phyloP scores from a whole-genome alignment of 805 yeast species.

The Suhomyces sp. region DNA sequence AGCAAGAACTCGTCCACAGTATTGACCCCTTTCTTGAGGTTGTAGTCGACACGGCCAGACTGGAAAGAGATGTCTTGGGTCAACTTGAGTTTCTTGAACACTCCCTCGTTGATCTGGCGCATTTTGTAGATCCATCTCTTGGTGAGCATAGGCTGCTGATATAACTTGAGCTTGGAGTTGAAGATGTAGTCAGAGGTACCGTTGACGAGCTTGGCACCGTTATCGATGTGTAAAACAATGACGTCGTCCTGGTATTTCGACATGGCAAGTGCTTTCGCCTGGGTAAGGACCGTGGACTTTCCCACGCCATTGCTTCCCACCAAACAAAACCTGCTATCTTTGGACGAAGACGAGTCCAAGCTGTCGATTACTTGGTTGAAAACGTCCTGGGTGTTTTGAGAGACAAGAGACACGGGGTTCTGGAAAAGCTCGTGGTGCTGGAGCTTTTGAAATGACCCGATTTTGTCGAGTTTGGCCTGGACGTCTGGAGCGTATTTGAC shows the following conservation, averaged over 20 bases:
- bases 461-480: slow-evolving; percentile 42
- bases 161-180: slow-evolving; percentile 46
- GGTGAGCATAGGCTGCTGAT: slow-evolving; percentile 78
- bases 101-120: slow-evolving; percentile 32
- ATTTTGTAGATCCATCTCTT: slow-evolving; percentile 54
- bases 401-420: slow-evolving; percentile 57
- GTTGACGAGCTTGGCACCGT: slow-evolving; percentile 58
- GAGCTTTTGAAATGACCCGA: slow-evolving; percentile 64
- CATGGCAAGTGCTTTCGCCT: slow-evolving; percentile 57
- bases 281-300: slow-evolving; percentile 69
- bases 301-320: slow-evolving; percentile 77
- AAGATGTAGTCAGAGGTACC: slow-evolving; percentile 70
- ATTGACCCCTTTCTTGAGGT: slow-evolving; percentile 32
- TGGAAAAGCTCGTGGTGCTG: slow-evolving; percentile 68
- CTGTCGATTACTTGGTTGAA: slow-evolving; percentile 38
- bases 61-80: slow-evolving; percentile 32
- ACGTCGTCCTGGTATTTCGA: slow-evolving; percentile 30
- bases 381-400: slow-evolving; percentile 44
- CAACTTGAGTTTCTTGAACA: slow-evolving; percentile 33
- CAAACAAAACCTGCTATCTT: slow-evolving; percentile 50
- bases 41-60: slow-evolving; percentile 29
- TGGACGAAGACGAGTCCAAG: slow-evolving; percentile 28
- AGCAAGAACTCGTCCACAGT: slow-evolving; percentile 20
- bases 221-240: slow-evolving; percentile 61
- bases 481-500: slow-evolving; percentile 39